Conservation (phyloP, 1,139 yeast genomes). For the Zygotorulaspora mrakii region DNA sequence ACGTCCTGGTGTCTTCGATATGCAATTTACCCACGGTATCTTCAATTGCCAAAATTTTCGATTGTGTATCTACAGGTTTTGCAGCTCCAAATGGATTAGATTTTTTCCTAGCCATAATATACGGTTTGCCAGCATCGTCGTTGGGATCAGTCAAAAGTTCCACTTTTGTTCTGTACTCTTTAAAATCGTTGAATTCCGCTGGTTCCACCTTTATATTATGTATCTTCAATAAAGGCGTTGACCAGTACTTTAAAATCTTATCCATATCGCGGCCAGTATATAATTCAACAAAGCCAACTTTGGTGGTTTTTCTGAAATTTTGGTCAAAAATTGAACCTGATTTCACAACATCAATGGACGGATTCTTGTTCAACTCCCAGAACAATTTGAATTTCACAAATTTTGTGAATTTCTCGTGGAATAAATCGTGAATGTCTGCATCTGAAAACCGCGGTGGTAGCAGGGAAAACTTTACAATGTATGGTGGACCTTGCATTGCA, state of each 20-base stretch:
- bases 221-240: constrained; percentile 29
- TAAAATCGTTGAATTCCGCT: constrained; percentile 34
- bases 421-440: constrained; percentile 37
- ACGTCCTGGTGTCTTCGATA: constrained; percentile 53
- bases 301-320: constrained; percentile 38
- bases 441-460: constrained; percentile 43
- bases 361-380: constrained; percentile 40
- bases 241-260: constrained; percentile 37
- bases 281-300: constrained; percentile 63
- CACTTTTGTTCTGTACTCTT: constrained; percentile 30
- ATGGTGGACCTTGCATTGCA: constrained; percentile 45
- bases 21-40: constrained; percentile 46
- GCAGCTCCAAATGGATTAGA: constrained; percentile 53
- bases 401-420: constrained; percentile 38
- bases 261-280: constrained; percentile 45
- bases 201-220: constrained; percentile 28
- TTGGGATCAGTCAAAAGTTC: constrained; percentile 26
- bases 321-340: constrained; percentile 31
- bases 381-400: constrained; percentile 39
- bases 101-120: constrained; percentile 29
- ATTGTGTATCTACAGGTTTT: constrained; percentile 50
- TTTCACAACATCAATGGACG: constrained; percentile 26
- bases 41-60: constrained; percentile 47
- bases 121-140: constrained; percentile 30
- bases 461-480: constrained; percentile 51